Base-by-base conservation (phyloP, 305 asterid genomes). In the Lippia alba region DNA sequence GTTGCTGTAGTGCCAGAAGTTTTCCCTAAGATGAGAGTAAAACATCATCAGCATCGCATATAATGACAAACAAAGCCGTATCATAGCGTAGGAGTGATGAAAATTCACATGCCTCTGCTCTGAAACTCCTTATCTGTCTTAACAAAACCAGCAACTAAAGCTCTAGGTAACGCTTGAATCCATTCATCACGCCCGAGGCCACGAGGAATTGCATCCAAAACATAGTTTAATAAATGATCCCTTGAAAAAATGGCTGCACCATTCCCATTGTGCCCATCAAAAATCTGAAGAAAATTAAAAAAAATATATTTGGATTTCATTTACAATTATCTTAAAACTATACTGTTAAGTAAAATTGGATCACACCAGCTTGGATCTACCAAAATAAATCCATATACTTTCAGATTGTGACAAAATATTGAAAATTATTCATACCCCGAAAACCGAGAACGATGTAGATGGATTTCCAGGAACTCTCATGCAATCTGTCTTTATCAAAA, bases 1-100 rank as follows among this genome's bases (percentile, higher is more conserved):
- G 97, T 91, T 50, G 93, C 96, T 1, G 98, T 93, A 32, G 98
- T 93, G 74, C 98, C 98, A 11, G 97, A 93, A 56, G 97, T 93
- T 82, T 77, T 90, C 41, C 98, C 97, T 92, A 56, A 44, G 45
- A 34, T 30, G 65, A 57, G 8, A 14, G 3, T 0, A 12, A 15
- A 19, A 12, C 12, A 36, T 45, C 51, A 76, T 54, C 66, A 62
- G 62, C 41, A 10, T 32, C 14, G 48, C 12, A 15, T 20, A 34
- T 67, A 36, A 44, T 44, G 0, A 44, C 49, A 63, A 3, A 11
- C 62, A 20, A 3, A 16, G 24, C 44, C 14, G 1, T 36, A 9
- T 18, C 20, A 20, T 9, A 12, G 33, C 0, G 33, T 8, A 11
- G 66, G 7, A 39, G n/a, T 11, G 36, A 14, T 4, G 8, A 79